These are phyloP conservation scores for Aspergillus nidulans DNA, from an alignment of 495 filamentous ascomycete genomes.

Conservation along the genomic window DNA sequence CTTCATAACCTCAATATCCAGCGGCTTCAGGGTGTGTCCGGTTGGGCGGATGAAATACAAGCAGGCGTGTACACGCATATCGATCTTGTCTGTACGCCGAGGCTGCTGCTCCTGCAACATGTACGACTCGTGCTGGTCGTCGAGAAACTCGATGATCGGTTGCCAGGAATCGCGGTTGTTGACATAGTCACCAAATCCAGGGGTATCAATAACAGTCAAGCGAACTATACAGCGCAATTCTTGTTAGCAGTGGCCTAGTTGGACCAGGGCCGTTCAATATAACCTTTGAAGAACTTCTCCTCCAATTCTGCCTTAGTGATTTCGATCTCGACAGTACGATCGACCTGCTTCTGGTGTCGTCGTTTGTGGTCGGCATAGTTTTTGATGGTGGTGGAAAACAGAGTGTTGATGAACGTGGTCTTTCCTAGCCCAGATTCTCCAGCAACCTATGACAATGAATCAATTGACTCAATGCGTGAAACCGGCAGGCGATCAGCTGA, in stretches of 20 bases:
- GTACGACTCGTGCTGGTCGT: conserved; percentile 99
- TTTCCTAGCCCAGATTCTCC: conserved; percentile 98
- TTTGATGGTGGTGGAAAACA: conserved; percentile 99
- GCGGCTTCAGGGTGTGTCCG: conserved; percentile 95
- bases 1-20: conserved; percentile 99
- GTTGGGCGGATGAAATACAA: conserved; percentile 98
- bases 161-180: conserved; percentile 99
- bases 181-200: conserved; percentile 98
- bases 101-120: conserved; percentile 99
- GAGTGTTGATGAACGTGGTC: conserved; percentile 99
- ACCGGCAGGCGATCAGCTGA: background rate
- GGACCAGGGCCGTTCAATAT: background rate
- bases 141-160: conserved; percentile 98
- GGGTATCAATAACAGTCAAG: conserved; percentile 96
- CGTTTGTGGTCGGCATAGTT: conserved; percentile 99
- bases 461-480: conserved; percentile 20
- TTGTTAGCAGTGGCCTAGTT: conserved; percentile 19
- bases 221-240: conserved; percentile 60
- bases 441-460: conserved; percentile 64
- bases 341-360: conserved; percentile 96
- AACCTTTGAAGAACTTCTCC: conserved; percentile 99
- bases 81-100: conserved; percentile 95
- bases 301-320: conserved; percentile 99
- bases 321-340: conserved; percentile 99
- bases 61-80: conserved; percentile 97